These are phyloP conservation scores for Zoysia matrella DNA, from an alignment of 202 grass and related monocot genomes.

Conservation along the genomic window DNA sequence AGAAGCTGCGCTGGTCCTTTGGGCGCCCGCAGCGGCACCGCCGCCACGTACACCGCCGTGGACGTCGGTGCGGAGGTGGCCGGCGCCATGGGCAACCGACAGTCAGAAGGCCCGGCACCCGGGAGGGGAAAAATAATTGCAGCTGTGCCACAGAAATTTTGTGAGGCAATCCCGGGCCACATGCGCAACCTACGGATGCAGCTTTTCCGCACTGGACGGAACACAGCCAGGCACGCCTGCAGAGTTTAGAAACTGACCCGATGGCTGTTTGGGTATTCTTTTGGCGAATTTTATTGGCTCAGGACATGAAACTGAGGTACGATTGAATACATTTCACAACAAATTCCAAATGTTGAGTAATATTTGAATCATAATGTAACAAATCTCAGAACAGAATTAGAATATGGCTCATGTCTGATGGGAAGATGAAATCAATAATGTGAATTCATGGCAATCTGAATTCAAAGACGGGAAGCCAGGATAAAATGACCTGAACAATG, in stretches of 20 bases:
- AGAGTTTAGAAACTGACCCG: conserved; percentile 13
- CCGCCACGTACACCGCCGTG: conserved; percentile 70
- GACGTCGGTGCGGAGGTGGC: conserved; percentile 5
- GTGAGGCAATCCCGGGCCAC: conserved; percentile 43
- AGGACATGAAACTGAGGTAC: neutral
- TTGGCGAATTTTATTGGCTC: neutral
- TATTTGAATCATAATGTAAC: neutral
- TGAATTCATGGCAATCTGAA: conserved; percentile 6
- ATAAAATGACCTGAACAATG: conserved; percentile 23
- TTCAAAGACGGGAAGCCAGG: conserved; percentile 14
- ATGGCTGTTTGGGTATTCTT: neutral
- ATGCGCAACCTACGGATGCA: neutral
- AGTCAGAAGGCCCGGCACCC: neutral
- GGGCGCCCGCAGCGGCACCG: conserved; percentile 64
- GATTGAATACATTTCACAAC: neutral
- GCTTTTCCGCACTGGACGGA: neutral
- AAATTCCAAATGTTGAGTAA: neutral
- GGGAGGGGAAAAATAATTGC: neutral
- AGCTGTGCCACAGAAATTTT: conserved; percentile 64
- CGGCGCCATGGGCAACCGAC: neutral
- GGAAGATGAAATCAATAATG: conserved; percentile 6
- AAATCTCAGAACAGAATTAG: conserved; percentile 2
- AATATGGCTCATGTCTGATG: neutral
- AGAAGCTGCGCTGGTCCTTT: conserved; percentile 65
- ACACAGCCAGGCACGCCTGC: neutral